These are phyloP conservation scores for Colletotrichum spinosum DNA, from an alignment of 2,329 filamentous ascomycete species.

Conservation along the genomic window DNA sequence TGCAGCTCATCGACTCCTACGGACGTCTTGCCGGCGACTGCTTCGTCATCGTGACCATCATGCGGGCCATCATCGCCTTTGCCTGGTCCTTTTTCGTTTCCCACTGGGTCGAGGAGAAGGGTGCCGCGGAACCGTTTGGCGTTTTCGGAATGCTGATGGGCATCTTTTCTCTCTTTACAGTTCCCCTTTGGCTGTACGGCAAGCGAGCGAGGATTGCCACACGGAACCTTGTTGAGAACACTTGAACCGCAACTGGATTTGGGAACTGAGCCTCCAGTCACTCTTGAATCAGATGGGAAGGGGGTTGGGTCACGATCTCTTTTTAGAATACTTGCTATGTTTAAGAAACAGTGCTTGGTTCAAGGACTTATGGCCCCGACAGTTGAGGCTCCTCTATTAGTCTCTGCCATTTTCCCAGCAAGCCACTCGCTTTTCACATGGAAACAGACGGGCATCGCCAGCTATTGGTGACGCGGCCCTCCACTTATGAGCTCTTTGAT, in stretches of 20 bases:
- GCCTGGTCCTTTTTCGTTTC: slow-evolving; percentile 66
- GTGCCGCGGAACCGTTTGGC: slow-evolving; percentile 61
- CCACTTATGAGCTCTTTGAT: no score
- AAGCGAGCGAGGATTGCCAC: slow-evolving; percentile 53
- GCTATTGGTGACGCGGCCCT: no score
- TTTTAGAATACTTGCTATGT: no score
- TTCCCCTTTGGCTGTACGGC: slow-evolving; percentile 49
- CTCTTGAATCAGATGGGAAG: no score
- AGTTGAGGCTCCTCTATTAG: no score
- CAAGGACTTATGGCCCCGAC: no score
- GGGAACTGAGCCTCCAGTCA: no score
- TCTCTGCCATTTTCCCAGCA: no score
- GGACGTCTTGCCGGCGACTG: slow-evolving; percentile 59
- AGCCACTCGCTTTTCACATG: no score
- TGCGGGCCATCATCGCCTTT: slow-evolving; percentile 62
- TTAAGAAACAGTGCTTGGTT: no score
- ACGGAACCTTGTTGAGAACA: slow-evolving; percentile 10
- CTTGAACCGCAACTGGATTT: neutral
- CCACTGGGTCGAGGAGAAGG: slow-evolving; percentile 57
- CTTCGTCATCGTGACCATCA: slow-evolving; percentile 63
- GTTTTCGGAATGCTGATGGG: slow-evolving; percentile 65
- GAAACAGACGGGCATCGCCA: no score
- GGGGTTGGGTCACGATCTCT: no score
- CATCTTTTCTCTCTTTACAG: slow-evolving; percentile 53
- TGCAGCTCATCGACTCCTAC: slow-evolving; percentile 64